These are phyloP conservation scores for Hemisphaericaspora lyxosophila DNA, from an alignment of 1,139 yeast genomes.

Conservation along the genomic window DNA sequence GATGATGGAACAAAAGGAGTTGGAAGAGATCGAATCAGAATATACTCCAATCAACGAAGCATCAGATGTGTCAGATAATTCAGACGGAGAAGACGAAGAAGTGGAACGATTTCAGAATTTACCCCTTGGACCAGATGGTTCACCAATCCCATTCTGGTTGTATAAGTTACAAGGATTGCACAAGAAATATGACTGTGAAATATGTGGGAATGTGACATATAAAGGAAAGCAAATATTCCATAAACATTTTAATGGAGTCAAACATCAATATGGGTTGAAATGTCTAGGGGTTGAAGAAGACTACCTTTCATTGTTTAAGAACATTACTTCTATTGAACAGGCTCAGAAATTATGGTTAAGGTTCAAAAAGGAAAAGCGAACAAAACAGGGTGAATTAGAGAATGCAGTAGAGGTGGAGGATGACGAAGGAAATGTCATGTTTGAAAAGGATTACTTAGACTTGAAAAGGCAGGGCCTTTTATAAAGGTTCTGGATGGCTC, in stretches of 20 bases:
- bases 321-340: constrained; percentile 66
- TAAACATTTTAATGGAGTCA: constrained; percentile 67
- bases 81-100: constrained; percentile 25
- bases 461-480: constrained; percentile 86
- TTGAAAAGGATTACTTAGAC: constrained; percentile 76
- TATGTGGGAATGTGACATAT: constrained; percentile 77
- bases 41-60: constrained; percentile 32
- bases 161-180: constrained; percentile 87
- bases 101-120: constrained; percentile 43
- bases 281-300: constrained; percentile 67
- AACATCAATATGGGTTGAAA: constrained; percentile 72
- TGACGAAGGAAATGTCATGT: constrained; percentile 89
- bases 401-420: constrained; percentile 83
- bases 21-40: constrained; percentile 14
- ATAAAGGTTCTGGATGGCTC: no score
- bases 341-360: constrained; percentile 60
- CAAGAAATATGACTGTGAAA: constrained; percentile 72
- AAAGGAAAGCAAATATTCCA: constrained; percentile 73
- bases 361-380: constrained; percentile 39
- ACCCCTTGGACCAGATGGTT: constrained; percentile 86
- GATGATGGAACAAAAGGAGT: constrained; percentile 43
- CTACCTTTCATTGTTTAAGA: constrained; percentile 50
- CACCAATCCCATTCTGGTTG: constrained; percentile 91
- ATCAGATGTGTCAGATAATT: constrained; percentile 38
- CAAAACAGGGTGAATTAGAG: constrained; percentile 46